Conservation (phyloP, 2,329 filamentous ascomycete species). For the Corinectria fuckeliana region DNA sequence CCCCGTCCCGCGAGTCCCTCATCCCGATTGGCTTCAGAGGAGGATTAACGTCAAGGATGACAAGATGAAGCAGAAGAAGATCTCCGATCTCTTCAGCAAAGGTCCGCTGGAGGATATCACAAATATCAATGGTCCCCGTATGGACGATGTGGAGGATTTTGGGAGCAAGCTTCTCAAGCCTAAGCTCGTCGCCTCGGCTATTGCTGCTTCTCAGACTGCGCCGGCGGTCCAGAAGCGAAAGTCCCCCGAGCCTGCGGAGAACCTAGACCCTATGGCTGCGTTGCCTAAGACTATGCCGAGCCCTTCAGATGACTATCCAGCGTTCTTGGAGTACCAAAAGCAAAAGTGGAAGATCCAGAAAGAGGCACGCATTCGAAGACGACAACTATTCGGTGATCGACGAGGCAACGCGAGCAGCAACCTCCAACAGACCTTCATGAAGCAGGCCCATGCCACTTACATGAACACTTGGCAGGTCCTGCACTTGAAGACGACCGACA, state of each 20-base stretch:
- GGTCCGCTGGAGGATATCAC: conserved; percentile 76
- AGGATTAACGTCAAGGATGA: conserved; percentile 96
- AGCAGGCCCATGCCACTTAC: conserved; percentile 89
- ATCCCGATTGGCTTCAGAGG: conserved; percentile 96
- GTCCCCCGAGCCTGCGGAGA: conserved; percentile 71
- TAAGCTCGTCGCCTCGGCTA: conserved; percentile 61
- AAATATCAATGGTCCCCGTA: conserved; percentile 62
- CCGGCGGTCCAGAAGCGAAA: conserved; percentile 71
- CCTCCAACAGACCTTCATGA: conserved; percentile 78
- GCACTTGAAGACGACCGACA: conserved; percentile 82
- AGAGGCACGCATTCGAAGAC: conserved; percentile 81
- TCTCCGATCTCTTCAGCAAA: conserved; percentile 81
- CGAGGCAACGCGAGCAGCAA: conserved; percentile 58
- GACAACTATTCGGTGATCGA: conserved; percentile 92
- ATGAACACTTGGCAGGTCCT: conserved; percentile 95
- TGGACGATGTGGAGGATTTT: conserved; percentile 82
- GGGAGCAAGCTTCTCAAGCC: conserved; percentile 71
- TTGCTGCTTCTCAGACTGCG: conserved; percentile 61
- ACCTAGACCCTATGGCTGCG: conserved; percentile 78
- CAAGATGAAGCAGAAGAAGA: conserved; percentile 97
- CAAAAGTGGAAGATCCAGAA: conserved; percentile 99
- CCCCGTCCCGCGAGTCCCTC: conserved; percentile 88
- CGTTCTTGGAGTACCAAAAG: conserved; percentile 93
- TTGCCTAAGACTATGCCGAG: conserved; percentile 85
- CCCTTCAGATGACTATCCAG: conserved; percentile 84